Evolutionary conservation across 192 early-diverging fungal genomes (phyloP), one percentile per base, ranked within the genome.

Genomic region (Obelidium mucronatum): DNA sequence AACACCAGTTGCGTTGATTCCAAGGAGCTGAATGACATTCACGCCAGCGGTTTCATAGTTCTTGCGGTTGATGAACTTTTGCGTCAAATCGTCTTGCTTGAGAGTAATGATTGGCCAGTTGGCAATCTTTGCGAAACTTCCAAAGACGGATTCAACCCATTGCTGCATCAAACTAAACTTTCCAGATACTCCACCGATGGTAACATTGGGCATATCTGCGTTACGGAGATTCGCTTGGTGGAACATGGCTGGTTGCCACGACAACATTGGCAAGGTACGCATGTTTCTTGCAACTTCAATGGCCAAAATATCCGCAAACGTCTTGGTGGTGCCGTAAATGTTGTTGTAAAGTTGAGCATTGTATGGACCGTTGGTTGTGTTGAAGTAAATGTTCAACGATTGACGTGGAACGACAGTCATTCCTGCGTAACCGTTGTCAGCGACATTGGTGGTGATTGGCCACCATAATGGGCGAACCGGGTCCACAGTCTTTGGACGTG

Each of bases 321-420:
- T 60, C 33, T 13, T 31, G 22, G 59, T 13, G 39, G 15, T 22
- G 73, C 69, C 67, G 64, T 76, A 76, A 28, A 76, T 74, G 28
- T 42, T 76, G 74, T 76, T 75, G 60, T 76, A 76, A 24, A 76
- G 40, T 19, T 19, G 11, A 5, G 64, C 34, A 68, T 76, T 74
- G 48, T 76, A 75, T 11, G 6, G 11, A 13, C 36, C 34, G 48
- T 69, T 76, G 11, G 74, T 73, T 35, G 15, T 56, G 74, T 72
- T 75, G 80, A 81, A 84, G 73, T 86, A 84, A 37, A 84, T 79
- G 44, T 88, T 82, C 15, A 77, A 62, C 22, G 81, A 40, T 36
- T 73, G 78, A 24, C 83, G 74, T 22, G 83, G 83, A 28, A 85
- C 76, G 53, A 85, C 74, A 36, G 48, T 75, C 60, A 68, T 83